Conservation (phyloP, 2,329 filamentous ascomycete species). For the Rhytidhysteron rufulum region DNA sequence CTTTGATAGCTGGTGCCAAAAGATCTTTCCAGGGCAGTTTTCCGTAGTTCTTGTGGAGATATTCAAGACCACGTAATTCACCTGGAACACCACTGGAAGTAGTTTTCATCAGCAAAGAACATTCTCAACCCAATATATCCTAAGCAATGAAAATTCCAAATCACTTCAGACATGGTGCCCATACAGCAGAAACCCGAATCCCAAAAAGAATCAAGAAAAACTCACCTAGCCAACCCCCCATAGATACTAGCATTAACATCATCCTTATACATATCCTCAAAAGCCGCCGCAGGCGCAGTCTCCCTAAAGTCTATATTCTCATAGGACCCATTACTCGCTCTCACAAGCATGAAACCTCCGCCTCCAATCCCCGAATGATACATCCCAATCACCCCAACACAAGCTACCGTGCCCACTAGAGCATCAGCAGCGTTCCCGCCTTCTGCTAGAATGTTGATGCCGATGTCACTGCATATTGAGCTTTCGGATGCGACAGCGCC, state of each 20-base stretch:
- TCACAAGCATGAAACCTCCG: constrained; percentile 84
- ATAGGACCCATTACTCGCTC: constrained; percentile 68
- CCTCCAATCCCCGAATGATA: constrained; percentile 69
- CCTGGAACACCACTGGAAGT: constrained; percentile 61
- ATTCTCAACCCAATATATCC: not conserved
- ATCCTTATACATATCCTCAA: constrained; percentile 78
- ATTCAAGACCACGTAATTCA: constrained; percentile 73
- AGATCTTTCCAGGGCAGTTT: constrained; percentile 55
- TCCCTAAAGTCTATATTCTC: constrained; percentile 90
- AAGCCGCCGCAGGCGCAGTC: constrained; percentile 76
- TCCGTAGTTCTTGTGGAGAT: constrained; percentile 71
- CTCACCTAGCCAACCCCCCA: constrained; percentile 59
- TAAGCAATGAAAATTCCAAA: constrained; percentile 11
- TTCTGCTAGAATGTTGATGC: constrained; percentile 41
- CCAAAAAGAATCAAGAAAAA: not conserved
- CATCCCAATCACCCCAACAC: constrained; percentile 48
- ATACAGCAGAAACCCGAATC: not conserved
- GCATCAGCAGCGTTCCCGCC: constrained; percentile 53
- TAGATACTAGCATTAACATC: constrained; percentile 64
- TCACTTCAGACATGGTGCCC: not conserved
- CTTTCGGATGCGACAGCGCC: constrained; percentile 47
- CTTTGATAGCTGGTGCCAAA: constrained; percentile 67
- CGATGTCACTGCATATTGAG: constrained; percentile 44
- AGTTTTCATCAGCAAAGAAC: not conserved
- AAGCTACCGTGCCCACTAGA: constrained; percentile 45